A percentile compares a stretch with the other conserved stretches of the same genome.
phyloP scores from a whole-genome alignment of 495 filamentous ascomycete genomes.

The Baudoinia panamericana region DNA sequence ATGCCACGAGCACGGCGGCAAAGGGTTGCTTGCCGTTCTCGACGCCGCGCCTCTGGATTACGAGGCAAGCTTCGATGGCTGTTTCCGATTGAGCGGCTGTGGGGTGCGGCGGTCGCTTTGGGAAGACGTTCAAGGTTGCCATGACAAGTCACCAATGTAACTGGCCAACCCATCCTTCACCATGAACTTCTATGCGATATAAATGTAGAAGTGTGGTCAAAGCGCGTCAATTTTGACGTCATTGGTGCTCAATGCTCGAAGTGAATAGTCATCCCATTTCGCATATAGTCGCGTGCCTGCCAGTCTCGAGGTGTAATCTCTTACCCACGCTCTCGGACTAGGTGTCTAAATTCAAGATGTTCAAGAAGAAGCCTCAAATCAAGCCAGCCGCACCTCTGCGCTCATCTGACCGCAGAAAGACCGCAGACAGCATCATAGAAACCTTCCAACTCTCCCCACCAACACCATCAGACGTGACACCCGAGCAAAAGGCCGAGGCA shows the following conservation, averaged over 20 bases:
- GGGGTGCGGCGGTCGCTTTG: slow-evolving; percentile 21
- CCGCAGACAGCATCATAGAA: slow-evolving; percentile 56
- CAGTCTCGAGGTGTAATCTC: too few species aligned
- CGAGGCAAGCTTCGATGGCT: slow-evolving; percentile 30
- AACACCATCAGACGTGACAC: slow-evolving; percentile 26
- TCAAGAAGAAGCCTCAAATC: slow-evolving; percentile 73
- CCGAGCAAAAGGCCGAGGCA: slow-evolving; percentile 31
- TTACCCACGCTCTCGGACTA: too few species aligned
- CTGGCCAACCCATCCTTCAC: too few species aligned
- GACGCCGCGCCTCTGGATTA: slow-evolving; percentile 32
- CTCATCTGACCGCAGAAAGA: slow-evolving; percentile 57
- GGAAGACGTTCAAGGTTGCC: slow-evolving; percentile 42
- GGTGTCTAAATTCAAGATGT: too few species aligned
- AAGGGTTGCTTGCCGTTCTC: slow-evolving; percentile 38
- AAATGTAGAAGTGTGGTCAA: too few species aligned
- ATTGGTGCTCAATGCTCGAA: too few species aligned
- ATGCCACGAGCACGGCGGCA: slow-evolving; percentile 35
- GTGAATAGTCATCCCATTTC: too few species aligned
- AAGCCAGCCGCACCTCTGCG: slow-evolving; percentile 56
- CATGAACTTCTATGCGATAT: too few species aligned
- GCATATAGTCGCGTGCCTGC: too few species aligned
- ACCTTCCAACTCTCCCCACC: slow-evolving; percentile 42
- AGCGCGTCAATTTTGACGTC: too few species aligned
- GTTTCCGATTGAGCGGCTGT: slow-evolving; percentile 29
- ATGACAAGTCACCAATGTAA: slow-evolving; percentile 76